Conservation (phyloP, 1,284 basidiomycete genomes). For the Moesziomyces globuligerus region DNA sequence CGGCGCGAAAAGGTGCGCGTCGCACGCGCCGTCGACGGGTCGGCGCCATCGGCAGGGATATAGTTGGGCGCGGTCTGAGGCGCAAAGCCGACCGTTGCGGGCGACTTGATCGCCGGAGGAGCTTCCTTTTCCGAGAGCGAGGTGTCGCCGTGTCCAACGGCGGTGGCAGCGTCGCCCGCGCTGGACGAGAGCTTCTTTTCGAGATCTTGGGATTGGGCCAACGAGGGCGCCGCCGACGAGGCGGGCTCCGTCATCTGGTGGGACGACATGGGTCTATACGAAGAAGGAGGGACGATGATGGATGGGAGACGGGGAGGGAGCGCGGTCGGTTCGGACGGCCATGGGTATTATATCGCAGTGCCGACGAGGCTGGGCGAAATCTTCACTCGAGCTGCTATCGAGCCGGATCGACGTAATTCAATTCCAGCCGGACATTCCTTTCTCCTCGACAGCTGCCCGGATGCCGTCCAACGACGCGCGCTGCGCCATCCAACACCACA, state of each 20-base stretch:
- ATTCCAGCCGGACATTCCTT: too few relatives aligned
- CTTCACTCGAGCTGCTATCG: background rate
- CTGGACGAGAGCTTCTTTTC: constrained; percentile 44
- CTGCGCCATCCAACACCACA: too few relatives aligned
- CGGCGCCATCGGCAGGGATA: constrained; percentile 28
- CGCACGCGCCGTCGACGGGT: constrained; percentile 9
- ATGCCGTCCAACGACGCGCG: too few relatives aligned
- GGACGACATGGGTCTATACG: constrained; percentile 17
- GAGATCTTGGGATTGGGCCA: constrained; percentile 22
- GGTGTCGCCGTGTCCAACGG: constrained; percentile 19
- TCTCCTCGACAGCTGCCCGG: too few relatives aligned
- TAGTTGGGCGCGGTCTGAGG: constrained; percentile 17
- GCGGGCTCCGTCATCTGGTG: constrained; percentile 7
- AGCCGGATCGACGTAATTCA: too few relatives aligned
- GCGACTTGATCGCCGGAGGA: background rate
- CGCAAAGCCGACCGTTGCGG: constrained; percentile 24
- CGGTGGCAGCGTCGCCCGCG: constrained; percentile 33
- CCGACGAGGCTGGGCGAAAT: too few relatives aligned
- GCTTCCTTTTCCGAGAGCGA: constrained; percentile 29
- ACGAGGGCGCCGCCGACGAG: constrained; percentile 21
- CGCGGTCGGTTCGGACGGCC: too few relatives aligned
- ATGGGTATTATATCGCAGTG: background rate
- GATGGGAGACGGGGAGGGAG: background rate
- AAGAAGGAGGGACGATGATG: background rate
- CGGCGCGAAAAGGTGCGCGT: constrained; percentile 53